Conservation (phyloP, 1,139 yeast species). For the Pichia sp. region DNA sequence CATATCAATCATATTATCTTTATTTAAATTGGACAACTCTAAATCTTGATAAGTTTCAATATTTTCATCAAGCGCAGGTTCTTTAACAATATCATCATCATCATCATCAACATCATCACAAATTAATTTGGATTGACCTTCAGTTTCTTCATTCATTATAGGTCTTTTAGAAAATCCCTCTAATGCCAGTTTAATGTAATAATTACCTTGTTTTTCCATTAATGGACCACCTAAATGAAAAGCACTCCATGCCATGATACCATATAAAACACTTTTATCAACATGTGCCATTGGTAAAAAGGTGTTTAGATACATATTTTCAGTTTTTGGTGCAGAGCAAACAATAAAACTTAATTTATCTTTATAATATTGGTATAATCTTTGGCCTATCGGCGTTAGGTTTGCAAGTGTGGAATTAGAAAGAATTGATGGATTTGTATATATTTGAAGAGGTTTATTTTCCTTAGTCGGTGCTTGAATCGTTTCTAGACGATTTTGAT, state of each 20-base stretch:
- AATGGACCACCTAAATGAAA: slow-evolving; percentile 47
- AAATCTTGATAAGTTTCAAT: slow-evolving; percentile 7
- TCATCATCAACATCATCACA: slow-evolving; percentile 19
- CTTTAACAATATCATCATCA: slow-evolving; percentile 20
- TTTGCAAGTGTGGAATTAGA: slow-evolving; percentile 24
- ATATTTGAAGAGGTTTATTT: slow-evolving; percentile 10
- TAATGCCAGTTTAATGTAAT: slow-evolving; percentile 43
- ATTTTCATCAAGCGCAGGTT: slow-evolving; percentile 9
- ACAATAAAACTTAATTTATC: slow-evolving; percentile 52
- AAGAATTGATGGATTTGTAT: slow-evolving; percentile 28
- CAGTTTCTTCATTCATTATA: slow-evolving; percentile 20
- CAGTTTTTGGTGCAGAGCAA: slow-evolving; percentile 59
- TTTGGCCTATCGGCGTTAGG: slow-evolving; percentile 40
- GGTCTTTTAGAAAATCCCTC: slow-evolving; percentile 36
- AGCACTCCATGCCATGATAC: slow-evolving; percentile 75
- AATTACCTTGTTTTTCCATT: slow-evolving; percentile 37
- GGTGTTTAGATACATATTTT: slow-evolving; percentile 66
- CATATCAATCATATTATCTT: slow-evolving; percentile 31
- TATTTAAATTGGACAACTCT: slow-evolving; percentile 14
- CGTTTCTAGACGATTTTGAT: background rate
- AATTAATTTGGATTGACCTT: slow-evolving; percentile 16
- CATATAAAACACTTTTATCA: slow-evolving; percentile 62
- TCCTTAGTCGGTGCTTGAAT: background rate
- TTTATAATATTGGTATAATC: slow-evolving; percentile 60
- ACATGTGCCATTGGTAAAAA: slow-evolving; percentile 72